Evolutionary conservation across 495 filamentous ascomycete species (phyloP).

Genomic region (Lichina pygmaea): DNA sequence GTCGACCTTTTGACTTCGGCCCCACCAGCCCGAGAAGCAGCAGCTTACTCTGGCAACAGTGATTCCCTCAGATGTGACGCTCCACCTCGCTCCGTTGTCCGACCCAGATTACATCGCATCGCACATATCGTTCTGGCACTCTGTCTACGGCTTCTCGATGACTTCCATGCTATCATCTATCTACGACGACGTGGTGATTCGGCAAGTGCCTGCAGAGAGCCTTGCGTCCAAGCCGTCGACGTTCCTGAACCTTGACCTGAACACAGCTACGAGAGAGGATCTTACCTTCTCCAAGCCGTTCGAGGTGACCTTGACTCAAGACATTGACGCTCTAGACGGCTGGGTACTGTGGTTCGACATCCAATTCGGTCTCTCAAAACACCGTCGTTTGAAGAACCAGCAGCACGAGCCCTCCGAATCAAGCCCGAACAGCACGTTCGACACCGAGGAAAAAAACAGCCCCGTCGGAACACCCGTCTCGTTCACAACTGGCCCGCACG

Average conservation of each 20-base stretch:
- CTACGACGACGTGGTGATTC: constrained; percentile 31
- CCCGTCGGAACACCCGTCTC: constrained; percentile 9
- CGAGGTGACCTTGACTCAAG: constrained; percentile 19
- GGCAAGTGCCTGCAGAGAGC: constrained; percentile 15
- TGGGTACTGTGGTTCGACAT: constrained; percentile 39
- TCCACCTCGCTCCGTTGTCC: constrained; percentile 62
- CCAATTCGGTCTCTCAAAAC: constrained; percentile 26
- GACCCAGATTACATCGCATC: constrained; percentile 54
- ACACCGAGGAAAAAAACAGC: background rate
- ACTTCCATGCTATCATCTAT: constrained; percentile 23
- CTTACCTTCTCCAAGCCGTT: constrained; percentile 13
- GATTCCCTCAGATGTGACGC: constrained; percentile 71
- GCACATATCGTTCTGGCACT: constrained; percentile 43
- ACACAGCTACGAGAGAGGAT: constrained; percentile 20
- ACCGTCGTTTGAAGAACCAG: background rate
- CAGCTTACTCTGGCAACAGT: constrained; percentile 10
- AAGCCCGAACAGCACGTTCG: background rate
- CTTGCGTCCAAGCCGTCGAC: constrained; percentile 20
- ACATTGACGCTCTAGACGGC: constrained; percentile 29
- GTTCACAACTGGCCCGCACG: constrained; percentile 26
- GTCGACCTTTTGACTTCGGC: background rate
- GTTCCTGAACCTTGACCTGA: constrained; percentile 28
- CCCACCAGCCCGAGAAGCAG: background rate
- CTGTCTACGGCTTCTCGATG: constrained; percentile 31
- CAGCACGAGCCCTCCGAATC: too few species aligned